Evolutionary conservation across 163 green algal species (phyloP), one percentile per base, ranked within the genome.

Genomic region (Chlamydomonas reinhardtii): DNA sequence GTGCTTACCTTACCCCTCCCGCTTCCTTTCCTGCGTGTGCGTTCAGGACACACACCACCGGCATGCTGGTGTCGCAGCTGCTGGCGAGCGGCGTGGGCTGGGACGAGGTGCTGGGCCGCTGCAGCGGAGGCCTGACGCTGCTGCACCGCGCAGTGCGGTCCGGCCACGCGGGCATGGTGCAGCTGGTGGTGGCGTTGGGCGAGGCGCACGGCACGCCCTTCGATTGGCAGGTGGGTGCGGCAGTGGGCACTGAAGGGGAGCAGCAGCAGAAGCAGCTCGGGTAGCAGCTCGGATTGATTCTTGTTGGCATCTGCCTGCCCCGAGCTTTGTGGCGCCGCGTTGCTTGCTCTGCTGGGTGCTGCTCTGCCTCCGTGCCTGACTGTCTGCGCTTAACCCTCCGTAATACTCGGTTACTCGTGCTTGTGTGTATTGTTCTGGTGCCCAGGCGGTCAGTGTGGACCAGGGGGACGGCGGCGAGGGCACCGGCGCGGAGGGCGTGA

Each of bases 121-220:
- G 72, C 71, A 75, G 72, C 59, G 82, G 48, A 39, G 82, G 82
- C 61, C 82, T 87, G 72, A 82, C 82, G 59, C 72, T 87, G 61
- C 82, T 87, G 72, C 82, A 87, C 72, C 82, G 82, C 22, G 71
- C 82, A 0, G 82, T 82, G 61, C 37, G 72, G 35, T 70, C 61
- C 0, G 39, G 22, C 5, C 20, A 31, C 24, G 6, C 20, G 3
- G 71, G 61, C 24, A 82, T 87, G 82, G 82, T 87, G 69, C 27
- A 34, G 59, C 72, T 82, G 59, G 72, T 87, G 82, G 82, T 87
- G 61, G 8, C 19, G 65, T 22, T 74, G 72, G 82, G 82, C 27
- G 72, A 82, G 72, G 54, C 35, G n/a, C n/a, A 82, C 39, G 82
- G 82, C 72, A 81, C 71, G 35, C 72, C 82, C 27, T 82, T 81